Percentiles rank a stretch among this genome's conserved stretches.
phyloP scores from a whole-genome alignment of 2,329 filamentous ascomycete species.

The Aspergillus felis region DNA sequence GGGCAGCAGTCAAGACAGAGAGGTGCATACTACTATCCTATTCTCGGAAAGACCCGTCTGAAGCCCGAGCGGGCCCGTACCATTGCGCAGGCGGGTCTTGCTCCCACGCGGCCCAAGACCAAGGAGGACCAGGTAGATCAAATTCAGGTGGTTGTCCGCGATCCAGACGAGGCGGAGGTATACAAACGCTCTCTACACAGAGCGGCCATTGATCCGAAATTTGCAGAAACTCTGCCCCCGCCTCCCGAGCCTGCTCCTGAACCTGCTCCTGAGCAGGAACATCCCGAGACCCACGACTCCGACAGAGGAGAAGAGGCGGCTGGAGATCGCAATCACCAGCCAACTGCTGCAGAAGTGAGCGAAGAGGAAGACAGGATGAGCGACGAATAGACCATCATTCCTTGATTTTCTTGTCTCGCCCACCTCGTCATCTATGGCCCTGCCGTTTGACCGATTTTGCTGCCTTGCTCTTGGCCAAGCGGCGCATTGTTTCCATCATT shows the following conservation, averaged over 20 bases:
- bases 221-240: constrained; percentile 34
- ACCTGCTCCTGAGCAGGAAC: constrained; percentile 8
- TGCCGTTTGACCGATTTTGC: neutral
- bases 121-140: constrained; percentile 50
- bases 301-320: constrained; percentile 4
- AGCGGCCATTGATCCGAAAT: constrained; percentile 45
- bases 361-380: constrained; percentile 19
- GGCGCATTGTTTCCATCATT: constrained; percentile 2
- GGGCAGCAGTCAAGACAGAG: constrained; percentile 37
- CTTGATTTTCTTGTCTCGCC: neutral
- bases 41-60: constrained; percentile 54
- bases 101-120: constrained; percentile 33
- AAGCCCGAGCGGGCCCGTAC: constrained; percentile 47
- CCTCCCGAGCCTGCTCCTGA: constrained; percentile 18
- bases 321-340: constrained; percentile 10
- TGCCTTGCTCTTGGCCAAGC: neutral
- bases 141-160: constrained; percentile 50
- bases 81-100: constrained; percentile 39
- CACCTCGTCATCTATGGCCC: neutral
- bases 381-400: constrained; percentile 12
- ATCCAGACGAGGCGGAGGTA: constrained; percentile 48
- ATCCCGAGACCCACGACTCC: constrained; percentile 6
- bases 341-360: constrained; percentile 6
- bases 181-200: constrained; percentile 45
- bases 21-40: constrained; percentile 61